Base-by-base conservation (phyloP, 371 early-diverging fungal species). In the Lichtheimia ramosa region DNA sequence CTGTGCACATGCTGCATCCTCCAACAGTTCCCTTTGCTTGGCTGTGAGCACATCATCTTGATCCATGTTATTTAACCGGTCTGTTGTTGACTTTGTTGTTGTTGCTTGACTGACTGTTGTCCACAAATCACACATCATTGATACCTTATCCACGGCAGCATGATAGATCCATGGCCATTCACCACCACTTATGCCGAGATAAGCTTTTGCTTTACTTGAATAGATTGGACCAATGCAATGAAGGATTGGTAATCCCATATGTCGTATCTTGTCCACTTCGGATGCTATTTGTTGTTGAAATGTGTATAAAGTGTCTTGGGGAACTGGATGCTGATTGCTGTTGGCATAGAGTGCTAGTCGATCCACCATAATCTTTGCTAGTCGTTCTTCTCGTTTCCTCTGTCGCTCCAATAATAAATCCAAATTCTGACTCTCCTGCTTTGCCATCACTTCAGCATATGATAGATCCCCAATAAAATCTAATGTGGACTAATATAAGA, bases 151-250 rank as follows among this genome's bases (percentile, higher is more conserved):
- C n/a, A 14, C 21, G 1, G 16, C 21, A 0, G n/a, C 21, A 18
- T 46, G 46, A 12, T 7, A 18, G 21, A 46, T 18, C 46, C 18
- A 18, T 10, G 86, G 84, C 66, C 90, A 70, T 14, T 68, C 70
- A 13, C 77, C 74, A 12, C 70, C 68, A 39, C 69, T 74, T n/a
- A 77, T 68, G 58, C 87, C 93, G 52, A 91, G 73, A 63, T 81
- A 88, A 67, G 94, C 92, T 56, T 87, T 85, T 14, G 95, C 92
- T 73, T 93, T 94, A 51, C 86, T 70, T 43, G 81, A 71, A 75
- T 97, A 97, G 3, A 91, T 88, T 64, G 86, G 85, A 28, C 96
- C 96, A 65, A 96, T 12, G 6, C n/a, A 18, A 46, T 46, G n/a
- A n/a, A 46, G 46, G 1, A 46, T 16, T 16, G n/a, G 18, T 21